Evolutionary conservation across 768 basidiomycete species (phyloP).

Genomic region (Trametopsis cervina): DNA sequence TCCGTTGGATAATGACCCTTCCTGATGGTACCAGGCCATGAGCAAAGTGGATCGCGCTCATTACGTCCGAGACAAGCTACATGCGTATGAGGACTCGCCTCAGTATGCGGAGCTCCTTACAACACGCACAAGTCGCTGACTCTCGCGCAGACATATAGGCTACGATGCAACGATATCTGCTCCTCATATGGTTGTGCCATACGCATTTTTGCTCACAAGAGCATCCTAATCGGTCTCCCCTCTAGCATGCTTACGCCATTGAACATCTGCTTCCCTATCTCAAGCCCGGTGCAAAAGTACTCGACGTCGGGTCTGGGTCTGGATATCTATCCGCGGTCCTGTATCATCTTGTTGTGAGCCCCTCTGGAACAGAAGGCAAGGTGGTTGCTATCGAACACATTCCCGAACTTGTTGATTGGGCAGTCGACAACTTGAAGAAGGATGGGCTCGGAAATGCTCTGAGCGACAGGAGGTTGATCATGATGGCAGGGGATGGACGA

Average conservation of each 20-base stretch:
- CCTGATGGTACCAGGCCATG: slow-evolving; percentile 33
- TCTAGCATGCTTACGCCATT: slow-evolving; percentile 82
- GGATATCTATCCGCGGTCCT: slow-evolving; percentile 84
- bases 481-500: slow-evolving; percentile 77
- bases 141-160: slow-evolving; percentile 44
- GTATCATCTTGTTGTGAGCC: slow-evolving; percentile 53
- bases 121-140: not conserved
- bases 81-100: slow-evolving; percentile 47
- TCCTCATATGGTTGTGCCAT: slow-evolving; percentile 81
- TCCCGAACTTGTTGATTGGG: slow-evolving; percentile 65
- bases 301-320: slow-evolving; percentile 88
- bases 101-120: slow-evolving; percentile 23
- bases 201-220: not conserved
- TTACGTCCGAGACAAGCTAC: slow-evolving; percentile 30
- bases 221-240: too few relatives aligned
- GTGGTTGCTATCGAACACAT: slow-evolving; percentile 94
- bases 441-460: slow-evolving; percentile 57
- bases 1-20: not conserved
- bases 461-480: slow-evolving; percentile 46
- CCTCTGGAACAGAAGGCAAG: slow-evolving; percentile 33
- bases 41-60: slow-evolving; percentile 38
- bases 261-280: slow-evolving; percentile 74
- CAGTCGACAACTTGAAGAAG: slow-evolving; percentile 54
- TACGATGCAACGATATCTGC: slow-evolving; percentile 91
- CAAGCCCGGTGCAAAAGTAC: slow-evolving; percentile 60